phyloP scores from a whole-genome alignment of 2,329 filamentous ascomycete species.

The Nigrograna mackinnonii region DNA sequence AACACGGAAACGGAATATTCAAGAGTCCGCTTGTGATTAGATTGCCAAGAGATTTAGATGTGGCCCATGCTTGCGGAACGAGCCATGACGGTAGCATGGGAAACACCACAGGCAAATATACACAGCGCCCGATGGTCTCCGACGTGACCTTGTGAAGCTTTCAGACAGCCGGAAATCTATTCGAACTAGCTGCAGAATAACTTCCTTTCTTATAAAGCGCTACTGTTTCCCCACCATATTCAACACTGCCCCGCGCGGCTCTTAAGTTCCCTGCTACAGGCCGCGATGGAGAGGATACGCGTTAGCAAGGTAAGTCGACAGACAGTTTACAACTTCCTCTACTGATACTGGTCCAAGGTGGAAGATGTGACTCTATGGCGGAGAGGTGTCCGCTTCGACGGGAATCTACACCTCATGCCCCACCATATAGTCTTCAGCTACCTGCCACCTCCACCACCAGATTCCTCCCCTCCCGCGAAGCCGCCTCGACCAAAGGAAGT shows the following conservation, averaged over 20 bases:
- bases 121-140: constrained; percentile 4
- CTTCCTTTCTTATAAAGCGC: too few relatives aligned
- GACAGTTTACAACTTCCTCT: background rate
- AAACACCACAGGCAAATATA: constrained; percentile 14
- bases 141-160: constrained; percentile 1
- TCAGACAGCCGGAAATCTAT: background rate
- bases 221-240: background rate
- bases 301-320: constrained; percentile 46
- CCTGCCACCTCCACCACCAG: constrained; percentile 46
- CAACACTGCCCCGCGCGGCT: background rate
- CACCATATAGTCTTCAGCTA: constrained; percentile 69
- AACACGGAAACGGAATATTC: too few relatives aligned
- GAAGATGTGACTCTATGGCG: constrained; percentile 65
- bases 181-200: too few relatives aligned
- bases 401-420: constrained; percentile 65
- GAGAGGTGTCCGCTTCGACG: constrained; percentile 59
- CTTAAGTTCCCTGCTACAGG: background rate
- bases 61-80: constrained; percentile 17
- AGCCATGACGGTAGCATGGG: constrained; percentile 20
- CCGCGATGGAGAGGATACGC: constrained; percentile 49
- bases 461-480: constrained; percentile 40
- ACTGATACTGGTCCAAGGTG: constrained; percentile 47
- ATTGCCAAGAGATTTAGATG: constrained; percentile 17
- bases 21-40: too few relatives aligned
- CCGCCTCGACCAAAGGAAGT: constrained; percentile 65